Evolutionary conservation across 805 yeast species (phyloP), one percentile per base, ranked within the genome.

Genomic region (Kuraishia molischiana): DNA sequence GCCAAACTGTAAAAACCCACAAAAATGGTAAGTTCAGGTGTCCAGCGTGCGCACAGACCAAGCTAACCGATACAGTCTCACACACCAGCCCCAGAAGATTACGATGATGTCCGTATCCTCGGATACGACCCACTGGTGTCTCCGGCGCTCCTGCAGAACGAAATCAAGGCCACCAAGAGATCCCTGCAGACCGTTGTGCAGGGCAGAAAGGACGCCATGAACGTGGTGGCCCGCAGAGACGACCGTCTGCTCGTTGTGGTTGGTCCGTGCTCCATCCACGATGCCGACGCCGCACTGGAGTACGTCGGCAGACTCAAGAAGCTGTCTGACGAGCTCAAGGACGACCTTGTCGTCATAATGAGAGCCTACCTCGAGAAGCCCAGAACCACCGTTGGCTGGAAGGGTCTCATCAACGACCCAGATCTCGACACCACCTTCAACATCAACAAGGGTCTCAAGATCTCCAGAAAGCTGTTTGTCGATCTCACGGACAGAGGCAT

Each of bases 321-420:
- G 38, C 56, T 80, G 28, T 64, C 82, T 32, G 76, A 76, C 40
- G 69, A 77, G 53, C 67, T 83, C 45, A 69, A 79, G 46, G 77
- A 74, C 35, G 96, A 90, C 49, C 69, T 92, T 42, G 74, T 79
- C 40, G 79, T 92, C 41, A 80, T 92, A 44, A 92, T 92, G 98
- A 79, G 98, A 66, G 97, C 97, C 3, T 92, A 92, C 67, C 71
- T 92, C 53, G 98, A 90, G 61, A 90, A 90, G 64, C 98, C 98
- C 51, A 79, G 98, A 65, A 90, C 98, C 37, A 90, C 97, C 21
- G 97, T 92, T 34, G 98, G 98, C 42, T 90, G 98, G 98, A 90
- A 90, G 66, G 98, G 98, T 49, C 71, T 90, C 48, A 92, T 90
- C 53, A 90, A 90, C 58, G 98, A 90, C 61, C 98, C 98, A 24